These are phyloP conservation scores for Phytophthora chlamydospora DNA, from an alignment of 352 stramenopile genomes.

Conservation along the genomic window DNA sequence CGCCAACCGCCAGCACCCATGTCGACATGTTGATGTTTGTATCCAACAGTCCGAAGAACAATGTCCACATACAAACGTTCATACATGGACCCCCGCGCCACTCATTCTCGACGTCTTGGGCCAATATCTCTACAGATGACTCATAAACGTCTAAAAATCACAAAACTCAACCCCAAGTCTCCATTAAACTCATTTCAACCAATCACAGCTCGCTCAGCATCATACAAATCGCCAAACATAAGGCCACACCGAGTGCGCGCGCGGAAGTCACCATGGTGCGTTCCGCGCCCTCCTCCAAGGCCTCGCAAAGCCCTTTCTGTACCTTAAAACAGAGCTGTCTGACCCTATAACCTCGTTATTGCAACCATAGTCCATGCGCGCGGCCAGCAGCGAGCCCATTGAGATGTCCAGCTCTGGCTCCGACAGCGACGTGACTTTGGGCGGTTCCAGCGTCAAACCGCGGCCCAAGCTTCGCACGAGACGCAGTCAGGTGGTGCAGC, in stretches of 20 bases:
- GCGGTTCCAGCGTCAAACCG: constrained; percentile 18
- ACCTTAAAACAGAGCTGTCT: constrained; percentile 1
- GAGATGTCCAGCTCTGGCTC: constrained; percentile 39
- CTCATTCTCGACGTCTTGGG: constrained; percentile 26
- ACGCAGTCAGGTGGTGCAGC: constrained; percentile 17
- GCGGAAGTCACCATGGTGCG: constrained; percentile 29
- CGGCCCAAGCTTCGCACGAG: constrained; percentile 54
- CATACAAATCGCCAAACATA: neutral
- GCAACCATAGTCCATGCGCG: constrained; percentile 11
- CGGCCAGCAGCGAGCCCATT: constrained; percentile 14
- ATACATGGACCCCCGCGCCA: constrained; percentile 25
- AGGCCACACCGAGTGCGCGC: constrained; percentile 9
- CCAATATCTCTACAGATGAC: constrained; percentile 9
- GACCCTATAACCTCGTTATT: constrained; percentile 1
- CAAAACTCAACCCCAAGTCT: constrained; percentile 5
- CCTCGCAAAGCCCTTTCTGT: neutral
- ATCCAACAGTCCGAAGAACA: constrained; percentile 20
- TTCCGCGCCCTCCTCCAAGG: neutral
- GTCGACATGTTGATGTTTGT: constrained; percentile 30
- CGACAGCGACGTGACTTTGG: constrained; percentile 29
- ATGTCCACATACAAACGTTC: constrained; percentile 30
- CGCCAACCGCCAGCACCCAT: constrained; percentile 2
- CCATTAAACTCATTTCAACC: constrained; percentile 13
- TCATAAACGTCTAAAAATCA: constrained; percentile 10
- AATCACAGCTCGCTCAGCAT: constrained; percentile 27